A percentile compares a stretch with the other conserved stretches of the same genome.
phyloP scores from a whole-genome alignment of 2,329 filamentous ascomycete genomes.

The Colletotrichum lini region DNA sequence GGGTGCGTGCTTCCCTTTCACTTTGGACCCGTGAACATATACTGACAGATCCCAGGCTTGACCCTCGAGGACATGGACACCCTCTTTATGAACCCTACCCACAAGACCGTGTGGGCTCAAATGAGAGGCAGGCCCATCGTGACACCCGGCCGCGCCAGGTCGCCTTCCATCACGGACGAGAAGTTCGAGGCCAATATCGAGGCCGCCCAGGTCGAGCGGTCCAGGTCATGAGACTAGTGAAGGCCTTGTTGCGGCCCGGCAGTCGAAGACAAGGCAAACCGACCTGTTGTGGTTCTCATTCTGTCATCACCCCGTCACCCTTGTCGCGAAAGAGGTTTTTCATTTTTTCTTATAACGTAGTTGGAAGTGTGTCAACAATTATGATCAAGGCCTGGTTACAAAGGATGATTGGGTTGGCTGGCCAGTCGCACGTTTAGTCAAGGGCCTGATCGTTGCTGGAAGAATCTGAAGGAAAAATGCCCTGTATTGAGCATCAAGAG shows the following conservation, averaged over 20 bases:
- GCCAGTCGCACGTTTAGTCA: not conserved
- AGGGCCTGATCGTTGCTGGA: not conserved
- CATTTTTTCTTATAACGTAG: not conserved
- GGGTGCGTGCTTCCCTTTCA: slow-evolving; percentile 47
- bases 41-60: slow-evolving; percentile 47
- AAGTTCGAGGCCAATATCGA: slow-evolving; percentile 40
- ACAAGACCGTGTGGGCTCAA: slow-evolving; percentile 51
- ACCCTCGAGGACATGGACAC: slow-evolving; percentile 64
- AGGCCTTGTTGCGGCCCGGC: slow-evolving; percentile 1
- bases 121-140: slow-evolving; percentile 38
- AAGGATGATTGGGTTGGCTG: not conserved
- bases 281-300: not conserved
- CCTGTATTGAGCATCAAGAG: not conserved
- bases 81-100: slow-evolving; percentile 49
- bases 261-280: not conserved
- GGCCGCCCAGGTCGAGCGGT: slow-evolving; percentile 29
- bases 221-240: slow-evolving; percentile 28
- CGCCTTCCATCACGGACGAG: slow-evolving; percentile 37
- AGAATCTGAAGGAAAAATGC: not conserved
- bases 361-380: not conserved
- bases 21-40: not conserved
- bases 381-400: no score
- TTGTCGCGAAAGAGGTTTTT: not conserved
- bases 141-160: slow-evolving; percentile 21
- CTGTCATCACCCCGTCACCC: not conserved